These are phyloP conservation scores for Pythium dissotocum DNA, from an alignment of 352 stramenopile species.

Conservation along the genomic window DNA sequence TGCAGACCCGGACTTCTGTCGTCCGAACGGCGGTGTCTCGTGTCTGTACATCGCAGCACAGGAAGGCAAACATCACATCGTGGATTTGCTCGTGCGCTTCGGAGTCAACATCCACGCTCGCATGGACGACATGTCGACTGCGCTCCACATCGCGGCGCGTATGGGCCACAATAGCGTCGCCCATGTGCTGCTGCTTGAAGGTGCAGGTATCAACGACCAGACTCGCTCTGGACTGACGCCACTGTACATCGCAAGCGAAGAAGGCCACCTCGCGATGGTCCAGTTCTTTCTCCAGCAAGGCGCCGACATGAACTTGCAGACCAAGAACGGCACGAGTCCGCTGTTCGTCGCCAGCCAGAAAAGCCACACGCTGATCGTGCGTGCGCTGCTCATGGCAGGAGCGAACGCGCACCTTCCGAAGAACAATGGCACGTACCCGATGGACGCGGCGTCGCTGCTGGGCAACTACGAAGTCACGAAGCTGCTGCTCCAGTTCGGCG, in stretches of 20 bases:
- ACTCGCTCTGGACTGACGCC: constrained; percentile 78
- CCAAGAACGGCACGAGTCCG: constrained; percentile 62
- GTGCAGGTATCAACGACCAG: constrained; percentile 62
- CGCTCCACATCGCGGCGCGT: constrained; percentile 79
- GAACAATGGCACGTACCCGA: constrained; percentile 69
- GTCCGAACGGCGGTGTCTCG: constrained; percentile 61
- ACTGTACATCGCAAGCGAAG: constrained; percentile 84
- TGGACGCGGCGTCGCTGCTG: constrained; percentile 68
- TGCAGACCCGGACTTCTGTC: constrained; percentile 66
- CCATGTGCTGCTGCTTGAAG: constrained; percentile 48
- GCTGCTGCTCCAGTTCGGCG: constrained; percentile 68
- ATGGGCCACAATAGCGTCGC: constrained; percentile 73
- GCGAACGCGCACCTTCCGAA: constrained; percentile 61
- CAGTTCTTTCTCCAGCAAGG: constrained; percentile 48
- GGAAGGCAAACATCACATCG: constrained; percentile 68
- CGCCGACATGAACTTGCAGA: constrained; percentile 41
- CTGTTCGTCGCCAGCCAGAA: constrained; percentile 82
- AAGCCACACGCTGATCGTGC: constrained; percentile 54
- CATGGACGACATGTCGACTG: constrained; percentile 78
- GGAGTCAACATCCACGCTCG: constrained; percentile 58
- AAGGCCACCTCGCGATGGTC: constrained; percentile 70
- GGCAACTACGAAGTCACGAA: constrained; percentile 59
- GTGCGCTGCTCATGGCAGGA: constrained; percentile 51
- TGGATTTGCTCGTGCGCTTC: constrained; percentile 49
- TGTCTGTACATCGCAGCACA: constrained; percentile 86